Base-by-base conservation (phyloP, 805 yeast genomes). In the Suhomyces sp. region DNA sequence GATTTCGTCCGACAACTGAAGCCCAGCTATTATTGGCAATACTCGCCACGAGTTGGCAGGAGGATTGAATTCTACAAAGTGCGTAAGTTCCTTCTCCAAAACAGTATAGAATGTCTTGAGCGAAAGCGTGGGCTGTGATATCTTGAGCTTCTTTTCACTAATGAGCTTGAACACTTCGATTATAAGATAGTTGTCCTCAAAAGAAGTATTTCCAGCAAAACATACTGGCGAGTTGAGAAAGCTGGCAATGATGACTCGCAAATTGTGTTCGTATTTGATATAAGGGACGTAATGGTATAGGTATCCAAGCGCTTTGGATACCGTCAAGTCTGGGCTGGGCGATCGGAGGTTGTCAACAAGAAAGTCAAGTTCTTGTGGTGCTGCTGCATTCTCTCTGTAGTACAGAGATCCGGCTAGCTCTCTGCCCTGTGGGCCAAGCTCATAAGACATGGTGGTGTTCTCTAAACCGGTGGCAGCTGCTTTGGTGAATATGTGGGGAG, bases 201-300 rank as follows among this genome's bases (percentile, higher is more conserved):
- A 70, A 0, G 62, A 47, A 2, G 51, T 49, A 2, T 47, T 22
- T 1, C 44, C 10, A 2, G 64, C 67, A 49, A 75, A 62, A 63
- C 76, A 65, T 1, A 63, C 53, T 0, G 82, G 80, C 47, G 74
- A 77, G 53, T 72, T 71, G 53, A 82, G 55, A 54, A 82, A 77
- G 44, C 74, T 69, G 31, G 75, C 68, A 12, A 82, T 65, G 17
- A 82, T 62, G 1, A 82, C 57, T 47, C 71, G 66, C 41, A 82
- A 65, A 60, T 82, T 82, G 52, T 70, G 70, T 56, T 73, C 77
- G 49, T 73, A 71, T 59, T 79, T 80, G 48, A 82, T 66, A 46
- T 63, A 76, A 1, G 86, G 85, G 49, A 80, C 63, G 58, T 81
- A 81, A 59, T 81, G 77, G 49, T 76, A 81, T 22, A 82, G 51